These are phyloP conservation scores for Colletotrichum sp. DNA, from an alignment of 2,329 filamentous ascomycete genomes.

Conservation along the genomic window DNA sequence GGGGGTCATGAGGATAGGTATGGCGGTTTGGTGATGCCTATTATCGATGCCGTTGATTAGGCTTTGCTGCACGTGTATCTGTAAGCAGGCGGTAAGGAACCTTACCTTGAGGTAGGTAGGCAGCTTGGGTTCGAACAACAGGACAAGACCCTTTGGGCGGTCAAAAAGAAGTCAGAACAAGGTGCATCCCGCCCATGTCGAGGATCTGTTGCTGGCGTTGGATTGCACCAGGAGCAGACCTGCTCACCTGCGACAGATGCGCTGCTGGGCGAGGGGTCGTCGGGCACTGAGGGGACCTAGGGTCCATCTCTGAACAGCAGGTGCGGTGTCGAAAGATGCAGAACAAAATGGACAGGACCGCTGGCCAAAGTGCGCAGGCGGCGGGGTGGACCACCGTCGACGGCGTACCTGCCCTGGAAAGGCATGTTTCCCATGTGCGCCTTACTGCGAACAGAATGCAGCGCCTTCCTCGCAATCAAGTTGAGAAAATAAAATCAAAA, in stretches of 20 bases:
- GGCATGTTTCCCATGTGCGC: not conserved
- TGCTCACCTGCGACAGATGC: slow-evolving; percentile 10
- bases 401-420: slow-evolving; percentile 3
- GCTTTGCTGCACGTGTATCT: not conserved
- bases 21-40: not conserved
- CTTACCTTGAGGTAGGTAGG: not conserved
- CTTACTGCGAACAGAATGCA: not conserved
- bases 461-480: not conserved
- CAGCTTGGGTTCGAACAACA: not conserved
- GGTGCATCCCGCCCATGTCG: not conserved
- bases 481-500: not conserved
- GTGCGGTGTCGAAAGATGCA: not conserved
- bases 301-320: not conserved
- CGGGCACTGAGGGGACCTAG: not conserved
- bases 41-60: not conserved
- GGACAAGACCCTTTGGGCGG: not conserved
- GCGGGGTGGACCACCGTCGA: slow-evolving; percentile 3
- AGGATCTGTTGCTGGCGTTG: slow-evolving; percentile 3
- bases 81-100: not conserved
- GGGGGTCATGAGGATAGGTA: not conserved
- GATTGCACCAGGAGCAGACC: slow-evolving; percentile 10
- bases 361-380: not conserved
- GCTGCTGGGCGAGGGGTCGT: not conserved
- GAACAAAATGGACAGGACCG: not conserved
- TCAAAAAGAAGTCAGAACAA: not conserved